These are phyloP conservation scores for Gnaphalium uliginosum DNA, from an alignment of 129 eudicot species.

Conservation along the genomic window DNA sequence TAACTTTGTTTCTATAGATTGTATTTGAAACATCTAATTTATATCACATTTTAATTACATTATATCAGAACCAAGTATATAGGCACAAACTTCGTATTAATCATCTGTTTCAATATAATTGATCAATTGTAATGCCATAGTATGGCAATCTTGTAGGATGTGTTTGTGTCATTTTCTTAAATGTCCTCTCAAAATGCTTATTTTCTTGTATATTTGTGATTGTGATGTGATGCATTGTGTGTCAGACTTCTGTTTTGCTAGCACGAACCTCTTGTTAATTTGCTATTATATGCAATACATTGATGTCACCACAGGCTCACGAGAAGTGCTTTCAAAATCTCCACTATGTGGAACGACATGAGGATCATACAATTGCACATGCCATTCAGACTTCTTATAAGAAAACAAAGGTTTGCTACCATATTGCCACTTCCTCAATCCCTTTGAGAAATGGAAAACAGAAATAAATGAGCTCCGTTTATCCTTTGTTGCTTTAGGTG, in stretches of 20 bases:
- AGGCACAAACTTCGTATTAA: neutral
- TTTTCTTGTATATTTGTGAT: too few species aligned
- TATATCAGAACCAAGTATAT: neutral
- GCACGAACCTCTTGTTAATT: neutral
- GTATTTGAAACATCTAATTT: neutral
- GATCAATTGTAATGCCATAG: neutral
- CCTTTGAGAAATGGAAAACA: neutral
- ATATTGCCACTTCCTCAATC: neutral
- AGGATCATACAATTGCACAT: constrained; percentile 97
- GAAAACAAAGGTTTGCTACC: constrained; percentile 76
- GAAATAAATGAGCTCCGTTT: neutral
- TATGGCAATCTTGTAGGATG: neutral
- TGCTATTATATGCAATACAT: constrained; percentile 1
- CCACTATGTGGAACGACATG: constrained; percentile 87
- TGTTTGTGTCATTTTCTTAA: neutral
- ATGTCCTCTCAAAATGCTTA: neutral
- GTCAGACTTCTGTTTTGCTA: neutral
- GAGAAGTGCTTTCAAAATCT: constrained; percentile 92
- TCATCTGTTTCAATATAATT: neutral
- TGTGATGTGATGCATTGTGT: neutral
- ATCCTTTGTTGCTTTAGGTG: constrained; percentile 43
- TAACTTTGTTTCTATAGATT: constrained; percentile 15
- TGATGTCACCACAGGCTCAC: constrained; percentile 54
- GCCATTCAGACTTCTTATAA: constrained; percentile 81
- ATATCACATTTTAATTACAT: neutral